Base-by-base conservation (phyloP, 1,284 basidiomycete genomes). In the Sanguinoderma infundibulare region DNA sequence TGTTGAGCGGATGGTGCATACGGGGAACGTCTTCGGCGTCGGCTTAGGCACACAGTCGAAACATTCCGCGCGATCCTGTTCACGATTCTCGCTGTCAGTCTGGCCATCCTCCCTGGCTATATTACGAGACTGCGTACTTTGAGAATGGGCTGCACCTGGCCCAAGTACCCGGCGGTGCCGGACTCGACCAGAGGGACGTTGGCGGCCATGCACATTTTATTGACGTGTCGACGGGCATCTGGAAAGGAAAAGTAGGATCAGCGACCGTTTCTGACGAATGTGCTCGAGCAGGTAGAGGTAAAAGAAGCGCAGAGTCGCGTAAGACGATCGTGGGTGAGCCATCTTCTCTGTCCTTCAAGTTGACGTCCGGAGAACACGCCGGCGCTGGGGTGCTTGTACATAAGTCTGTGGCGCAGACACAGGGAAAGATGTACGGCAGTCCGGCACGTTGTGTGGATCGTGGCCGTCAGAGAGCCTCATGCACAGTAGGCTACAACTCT, bases 1-100 rank as follows among this genome's bases (percentile, higher is more conserved):
- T 0, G 98, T 99, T 1, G 95, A 96, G 50, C 98, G 91, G 69
- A 99, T 99, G 0, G 98, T 99, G 78, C 98, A 99, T 2, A 99
- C 96, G 0, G 98, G 97, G 73, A 95, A 99, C 0, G 94, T 92
- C 75, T 97, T 98, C 0, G 95, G 95, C 0, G 91, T 90, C 0
- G 91, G 90, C 75, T 98, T 98, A 3, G 89, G 86, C 36, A 93
- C 81, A 70, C 96, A 98, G 73, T 97, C 95, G 71, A 95, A 98
- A 76, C 96, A 98, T 73, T 97, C 95, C 0, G 92, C 92, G 24
- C 81, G 79, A 69, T 94, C 90, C 93, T 96, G 57, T 44, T 14
- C 44, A 26, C 17, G 38, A 5, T 12, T 5, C 20, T 7, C 32
- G 20, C 24, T 22, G 14, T 51, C 32, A 51, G 9, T 34, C 32